Conservation (phyloP, 257 asterid genomes). For the Solanum acaule region DNA sequence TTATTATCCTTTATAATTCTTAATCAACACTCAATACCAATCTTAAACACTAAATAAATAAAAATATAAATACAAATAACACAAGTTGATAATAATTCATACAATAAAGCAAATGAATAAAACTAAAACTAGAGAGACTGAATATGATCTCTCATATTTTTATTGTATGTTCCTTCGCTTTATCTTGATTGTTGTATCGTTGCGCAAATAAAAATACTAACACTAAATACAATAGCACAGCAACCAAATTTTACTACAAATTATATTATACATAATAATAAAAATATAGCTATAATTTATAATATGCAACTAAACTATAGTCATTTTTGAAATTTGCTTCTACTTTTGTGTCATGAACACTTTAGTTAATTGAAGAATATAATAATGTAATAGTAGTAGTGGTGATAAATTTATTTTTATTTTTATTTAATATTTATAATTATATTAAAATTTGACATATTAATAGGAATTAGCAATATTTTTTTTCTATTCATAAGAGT, state of each 20-base stretch:
- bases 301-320: neutral
- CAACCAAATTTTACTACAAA: neutral
- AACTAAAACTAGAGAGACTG: neutral
- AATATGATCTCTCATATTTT: neutral
- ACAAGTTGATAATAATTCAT: neutral
- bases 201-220: neutral
- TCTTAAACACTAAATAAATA: neutral
- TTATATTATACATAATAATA: neutral
- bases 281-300: neutral
- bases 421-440: neutral
- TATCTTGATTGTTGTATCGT: no score
- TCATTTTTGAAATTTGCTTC: neutral
- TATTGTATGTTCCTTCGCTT: no score
- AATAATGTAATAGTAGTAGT: neutral
- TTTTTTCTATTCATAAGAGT: no score
- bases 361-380: neutral
- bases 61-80: neutral
- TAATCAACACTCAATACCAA: rapidly evolving
- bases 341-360: neutral
- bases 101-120: neutral
- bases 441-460: neutral
- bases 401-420: no score
- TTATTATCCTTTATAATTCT: neutral
- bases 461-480: no score
- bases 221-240: neutral